phyloP scores from a whole-genome alignment of 352 stramenopile genomes.

The Phytophthora sp. region DNA sequence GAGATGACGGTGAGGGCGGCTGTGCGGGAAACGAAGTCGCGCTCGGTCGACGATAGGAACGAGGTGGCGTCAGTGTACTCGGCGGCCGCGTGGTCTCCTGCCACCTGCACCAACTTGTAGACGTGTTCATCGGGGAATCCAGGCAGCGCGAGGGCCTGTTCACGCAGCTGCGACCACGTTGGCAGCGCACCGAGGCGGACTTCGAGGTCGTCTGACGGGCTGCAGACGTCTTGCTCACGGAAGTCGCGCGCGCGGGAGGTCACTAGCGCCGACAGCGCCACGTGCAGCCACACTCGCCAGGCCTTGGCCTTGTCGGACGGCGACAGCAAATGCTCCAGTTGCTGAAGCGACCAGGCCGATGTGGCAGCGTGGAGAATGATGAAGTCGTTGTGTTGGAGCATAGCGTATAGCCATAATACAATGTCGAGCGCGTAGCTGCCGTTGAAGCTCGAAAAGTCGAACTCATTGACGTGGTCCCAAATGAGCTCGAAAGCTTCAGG shows the following conservation, averaged over 20 bases:
- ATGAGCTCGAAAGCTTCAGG: constrained; percentile 36
- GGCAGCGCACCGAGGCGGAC: constrained; percentile 32
- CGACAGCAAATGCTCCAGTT: constrained; percentile 45
- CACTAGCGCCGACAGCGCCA: constrained; percentile 38
- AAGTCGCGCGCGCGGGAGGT: constrained; percentile 38
- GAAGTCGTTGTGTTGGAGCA: constrained; percentile 51
- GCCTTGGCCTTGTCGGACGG: constrained; percentile 28
- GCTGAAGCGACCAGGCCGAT: constrained; percentile 45
- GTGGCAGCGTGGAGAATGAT: constrained; percentile 45
- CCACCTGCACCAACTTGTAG: constrained; percentile 74
- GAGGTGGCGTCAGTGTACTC: not conserved
- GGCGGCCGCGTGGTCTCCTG: constrained; percentile 35
- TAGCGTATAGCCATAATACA: constrained; percentile 45
- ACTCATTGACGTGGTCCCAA: constrained; percentile 30
- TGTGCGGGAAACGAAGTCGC: constrained; percentile 49
- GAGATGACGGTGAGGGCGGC: constrained; percentile 47
- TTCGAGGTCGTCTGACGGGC: constrained; percentile 8
- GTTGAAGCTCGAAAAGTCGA: constrained; percentile 38
- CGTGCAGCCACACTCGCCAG: constrained; percentile 48
- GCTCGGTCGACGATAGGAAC: constrained; percentile 44
- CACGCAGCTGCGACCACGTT: constrained; percentile 51
- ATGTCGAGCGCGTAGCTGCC: constrained; percentile 39
- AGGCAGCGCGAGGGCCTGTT: constrained; percentile 35
- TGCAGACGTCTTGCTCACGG: constrained; percentile 36
- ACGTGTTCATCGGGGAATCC: constrained; percentile 62